Percentiles rank a stretch among this genome's conserved stretches.
Conservation (phyloP, 345 rosid species). For the Moricandia moricandioides region DNA sequence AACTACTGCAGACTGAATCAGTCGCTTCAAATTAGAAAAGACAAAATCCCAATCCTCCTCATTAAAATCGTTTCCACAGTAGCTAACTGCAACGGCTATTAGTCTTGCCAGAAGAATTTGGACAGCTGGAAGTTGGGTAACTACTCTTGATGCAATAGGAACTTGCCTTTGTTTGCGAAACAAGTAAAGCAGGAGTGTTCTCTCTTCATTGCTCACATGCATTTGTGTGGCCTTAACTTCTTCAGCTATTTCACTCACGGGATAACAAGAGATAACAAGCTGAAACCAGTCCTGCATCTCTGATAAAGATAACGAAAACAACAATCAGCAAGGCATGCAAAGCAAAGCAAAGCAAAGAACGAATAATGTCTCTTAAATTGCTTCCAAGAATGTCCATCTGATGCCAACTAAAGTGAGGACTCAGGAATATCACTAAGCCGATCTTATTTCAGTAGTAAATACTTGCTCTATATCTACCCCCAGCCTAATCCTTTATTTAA, state of each 20-base stretch:
- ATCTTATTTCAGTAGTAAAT: neutral
- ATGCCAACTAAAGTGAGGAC: neutral
- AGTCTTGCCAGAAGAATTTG: constrained; percentile 64
- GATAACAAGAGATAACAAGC: constrained; percentile 81
- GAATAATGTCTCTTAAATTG: neutral
- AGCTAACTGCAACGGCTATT: constrained; percentile 63
- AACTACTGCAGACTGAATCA: constrained; percentile 88
- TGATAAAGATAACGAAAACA: constrained; percentile 34
- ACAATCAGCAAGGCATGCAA: constrained; percentile 19
- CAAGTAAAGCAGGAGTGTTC: constrained; percentile 60
- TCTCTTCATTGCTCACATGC: constrained; percentile 55
- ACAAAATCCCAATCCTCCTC: constrained; percentile 90
- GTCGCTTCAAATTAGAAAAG: constrained; percentile 56
- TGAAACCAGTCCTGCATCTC: constrained; percentile 89
- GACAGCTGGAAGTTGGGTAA: constrained; percentile 51
- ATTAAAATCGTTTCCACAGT: constrained; percentile 76
- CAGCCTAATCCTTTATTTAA: constrained; percentile 21
- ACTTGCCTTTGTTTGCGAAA: constrained; percentile 73
- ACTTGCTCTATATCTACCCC: constrained; percentile 1
- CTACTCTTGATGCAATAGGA: constrained; percentile 37
- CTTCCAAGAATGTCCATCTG: constrained; percentile 12
- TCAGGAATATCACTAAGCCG: constrained; percentile 1
- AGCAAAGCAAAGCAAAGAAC: constrained; percentile 8
- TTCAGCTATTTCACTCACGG: constrained; percentile 43
- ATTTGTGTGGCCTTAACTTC: constrained; percentile 59